Evolutionary conservation across 192 early-diverging fungal species (phyloP).

Genomic region (Paraglomus brasilianum): DNA sequence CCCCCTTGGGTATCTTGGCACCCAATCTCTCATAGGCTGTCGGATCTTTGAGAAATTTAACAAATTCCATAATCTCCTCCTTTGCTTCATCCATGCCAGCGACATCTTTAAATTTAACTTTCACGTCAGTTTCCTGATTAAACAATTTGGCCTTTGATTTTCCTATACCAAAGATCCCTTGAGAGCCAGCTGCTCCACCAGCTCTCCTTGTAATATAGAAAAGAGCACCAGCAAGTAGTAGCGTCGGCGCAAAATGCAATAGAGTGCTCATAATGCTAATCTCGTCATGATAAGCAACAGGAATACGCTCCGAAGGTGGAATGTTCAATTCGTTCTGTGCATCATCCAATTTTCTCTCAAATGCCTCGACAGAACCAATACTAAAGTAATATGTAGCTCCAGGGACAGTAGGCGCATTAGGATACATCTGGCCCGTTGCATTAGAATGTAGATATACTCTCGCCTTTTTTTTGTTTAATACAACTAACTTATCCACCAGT

Average conservation of each 20-base stretch:
- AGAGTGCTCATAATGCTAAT: conserved; percentile 69
- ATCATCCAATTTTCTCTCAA: conserved; percentile 86
- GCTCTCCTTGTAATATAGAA: conserved; percentile 85
- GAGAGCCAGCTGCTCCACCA: conserved; percentile 56
- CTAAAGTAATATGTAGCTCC: conserved; percentile 72
- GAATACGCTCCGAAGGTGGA: conserved; percentile 85
- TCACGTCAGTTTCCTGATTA: conserved; percentile 95
- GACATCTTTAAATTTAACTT: conserved; percentile 98
- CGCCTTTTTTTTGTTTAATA: conserved; percentile 85
- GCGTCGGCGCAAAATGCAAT: conserved; percentile 90
- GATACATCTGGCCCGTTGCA: conserved; percentile 43
- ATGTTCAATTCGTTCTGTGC: conserved; percentile 93
- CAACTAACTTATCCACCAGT: conserved; percentile 84
- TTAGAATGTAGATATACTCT: conserved; percentile 67
- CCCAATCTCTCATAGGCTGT: conserved; percentile 87
- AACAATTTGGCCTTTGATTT: conserved; percentile 95
- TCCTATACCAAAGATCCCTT: conserved; percentile 95
- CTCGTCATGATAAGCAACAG: conserved; percentile 88
- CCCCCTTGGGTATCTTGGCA: conserved; percentile 98
- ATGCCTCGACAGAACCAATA: conserved; percentile 92
- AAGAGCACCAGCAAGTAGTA: conserved; percentile 85
- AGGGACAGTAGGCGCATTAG: conserved; percentile 53
- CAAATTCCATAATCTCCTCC: conserved; percentile 99
- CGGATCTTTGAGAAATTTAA: conserved; percentile 98
- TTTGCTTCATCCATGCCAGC: conserved; percentile 99